Evolutionary conservation across 306 rosid genomes (phyloP).

Genomic region (Prinsepia uniflora): DNA sequence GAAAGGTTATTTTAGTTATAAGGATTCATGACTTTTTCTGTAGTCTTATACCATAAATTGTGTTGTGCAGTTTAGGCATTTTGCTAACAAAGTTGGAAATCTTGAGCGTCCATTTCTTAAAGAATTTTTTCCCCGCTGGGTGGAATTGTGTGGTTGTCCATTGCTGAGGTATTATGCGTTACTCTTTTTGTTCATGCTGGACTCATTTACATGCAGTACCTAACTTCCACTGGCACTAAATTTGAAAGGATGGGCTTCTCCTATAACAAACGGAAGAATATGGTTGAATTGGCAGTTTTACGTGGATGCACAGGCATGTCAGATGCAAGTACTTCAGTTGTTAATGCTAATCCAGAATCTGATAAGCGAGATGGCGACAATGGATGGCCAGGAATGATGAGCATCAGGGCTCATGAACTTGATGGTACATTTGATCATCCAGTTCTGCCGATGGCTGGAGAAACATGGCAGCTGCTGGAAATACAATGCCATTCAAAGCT

Average conservation of each 20-base stretch:
- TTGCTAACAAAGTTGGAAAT: slow-evolving; percentile 94
- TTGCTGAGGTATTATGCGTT: slow-evolving; percentile 58
- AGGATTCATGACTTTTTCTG: background rate
- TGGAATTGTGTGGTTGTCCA: slow-evolving; percentile 90
- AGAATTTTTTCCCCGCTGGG: slow-evolving; percentile 98
- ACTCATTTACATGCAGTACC: slow-evolving; percentile 23
- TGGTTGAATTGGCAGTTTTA: slow-evolving; percentile 91
- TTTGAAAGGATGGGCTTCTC: slow-evolving; percentile 81
- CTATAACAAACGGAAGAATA: slow-evolving; percentile 87
- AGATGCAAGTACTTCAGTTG: slow-evolving; percentile 48
- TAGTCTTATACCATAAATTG: slow-evolving; percentile 5
- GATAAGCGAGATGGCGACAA: slow-evolving; percentile 74
- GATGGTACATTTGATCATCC: slow-evolving; percentile 99
- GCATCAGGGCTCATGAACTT: slow-evolving; percentile 89
- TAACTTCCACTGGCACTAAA: slow-evolving; percentile 31
- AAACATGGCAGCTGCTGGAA: slow-evolving; percentile 83
- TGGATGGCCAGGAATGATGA: slow-evolving; percentile 99
- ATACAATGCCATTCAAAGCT: slow-evolving; percentile 90
- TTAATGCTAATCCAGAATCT: slow-evolving; percentile 51
- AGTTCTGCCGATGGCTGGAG: slow-evolving; percentile 93
- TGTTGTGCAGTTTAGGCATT: slow-evolving; percentile 85
- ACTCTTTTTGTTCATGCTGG: slow-evolving; percentile 16
- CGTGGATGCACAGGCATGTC: slow-evolving; percentile 76
- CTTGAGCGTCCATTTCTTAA: slow-evolving; percentile 98
- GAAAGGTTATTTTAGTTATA: background rate